Evolutionary conservation across 306 rosid genomes (phyloP).

Genomic region (Quercus cerris): DNA sequence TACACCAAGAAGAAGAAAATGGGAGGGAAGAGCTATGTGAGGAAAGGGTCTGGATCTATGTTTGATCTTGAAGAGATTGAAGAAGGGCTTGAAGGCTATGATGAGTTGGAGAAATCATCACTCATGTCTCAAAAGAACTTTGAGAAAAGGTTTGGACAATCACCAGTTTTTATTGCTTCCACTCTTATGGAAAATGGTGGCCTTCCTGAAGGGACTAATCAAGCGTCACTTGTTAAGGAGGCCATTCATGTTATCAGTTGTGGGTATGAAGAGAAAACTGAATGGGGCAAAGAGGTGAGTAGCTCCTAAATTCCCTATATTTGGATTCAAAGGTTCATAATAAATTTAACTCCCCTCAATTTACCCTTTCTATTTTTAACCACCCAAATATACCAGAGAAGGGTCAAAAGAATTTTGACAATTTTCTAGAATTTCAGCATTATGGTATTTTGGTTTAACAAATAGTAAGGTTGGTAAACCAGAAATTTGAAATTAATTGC

Average conservation of each 20-base stretch:
- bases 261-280: slow-evolving; percentile 96
- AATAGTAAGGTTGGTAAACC: neutral
- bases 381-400: neutral
- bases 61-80: slow-evolving; percentile 78
- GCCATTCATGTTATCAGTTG: slow-evolving; percentile 91
- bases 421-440: neutral
- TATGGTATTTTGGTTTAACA: neutral
- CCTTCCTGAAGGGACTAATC: slow-evolving; percentile 66
- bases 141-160: slow-evolving; percentile 79
- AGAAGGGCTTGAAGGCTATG: slow-evolving; percentile 70
- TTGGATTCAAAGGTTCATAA: neutral
- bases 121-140: slow-evolving; percentile 66
- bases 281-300: slow-evolving; percentile 95
- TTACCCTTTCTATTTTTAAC: neutral
- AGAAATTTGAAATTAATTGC: neutral
- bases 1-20: slow-evolving; percentile 77
- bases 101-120: slow-evolving; percentile 72
- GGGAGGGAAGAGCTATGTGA: slow-evolving; percentile 56
- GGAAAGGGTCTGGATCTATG: slow-evolving; percentile 43
- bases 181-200: slow-evolving; percentile 85
- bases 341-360: neutral
- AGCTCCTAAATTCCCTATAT: neutral
- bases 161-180: slow-evolving; percentile 87
- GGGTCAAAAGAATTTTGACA: neutral
- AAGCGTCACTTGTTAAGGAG: slow-evolving; percentile 64